phyloP scores from a whole-genome alignment of 2,329 filamentous ascomycete genomes.

The Aureobasidium sp. region DNA sequence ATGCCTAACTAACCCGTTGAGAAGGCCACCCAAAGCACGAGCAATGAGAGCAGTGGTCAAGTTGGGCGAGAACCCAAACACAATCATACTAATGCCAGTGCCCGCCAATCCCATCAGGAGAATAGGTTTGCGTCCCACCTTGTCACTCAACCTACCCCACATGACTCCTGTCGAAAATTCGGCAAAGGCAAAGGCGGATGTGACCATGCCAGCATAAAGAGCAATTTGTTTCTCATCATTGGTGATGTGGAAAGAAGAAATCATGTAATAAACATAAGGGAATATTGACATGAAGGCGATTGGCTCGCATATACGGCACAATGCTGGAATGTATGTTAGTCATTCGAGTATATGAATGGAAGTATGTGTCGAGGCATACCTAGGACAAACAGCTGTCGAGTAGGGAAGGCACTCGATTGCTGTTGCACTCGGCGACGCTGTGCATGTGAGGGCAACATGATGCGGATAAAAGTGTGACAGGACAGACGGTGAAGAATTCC shows the following conservation, averaged over 20 bases:
- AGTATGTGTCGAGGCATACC: constrained; percentile 34
- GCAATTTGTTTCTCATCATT: constrained; percentile 73
- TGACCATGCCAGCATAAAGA: constrained; percentile 91
- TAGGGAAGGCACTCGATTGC: constrained; percentile 43
- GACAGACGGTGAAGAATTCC: neutral
- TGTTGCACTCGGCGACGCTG: constrained; percentile 13
- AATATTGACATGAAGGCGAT: constrained; percentile 99
- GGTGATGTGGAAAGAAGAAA: constrained; percentile 81
- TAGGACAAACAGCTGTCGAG: constrained; percentile 50
- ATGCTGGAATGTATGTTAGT: constrained; percentile 46
- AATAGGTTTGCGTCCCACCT: constrained; percentile 85
- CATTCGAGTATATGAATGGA: neutral
- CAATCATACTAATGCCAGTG: constrained; percentile 84
- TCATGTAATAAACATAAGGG: constrained; percentile 97
- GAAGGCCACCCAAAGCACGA: constrained; percentile 76
- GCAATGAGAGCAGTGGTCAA: constrained; percentile 78
- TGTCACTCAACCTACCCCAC: constrained; percentile 90
- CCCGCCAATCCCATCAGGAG: constrained; percentile 83
- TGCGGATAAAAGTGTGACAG: neutral
- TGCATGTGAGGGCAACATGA: constrained; percentile 12
- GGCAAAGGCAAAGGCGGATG: constrained; percentile 89
- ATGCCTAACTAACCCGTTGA: constrained; percentile 68
- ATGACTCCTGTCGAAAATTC: constrained; percentile 89
- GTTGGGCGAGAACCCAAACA: constrained; percentile 84
- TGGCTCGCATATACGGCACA: constrained; percentile 94